Base-by-base conservation (phyloP, 768 basidiomycete species). In the Calocybe cyanea region DNA sequence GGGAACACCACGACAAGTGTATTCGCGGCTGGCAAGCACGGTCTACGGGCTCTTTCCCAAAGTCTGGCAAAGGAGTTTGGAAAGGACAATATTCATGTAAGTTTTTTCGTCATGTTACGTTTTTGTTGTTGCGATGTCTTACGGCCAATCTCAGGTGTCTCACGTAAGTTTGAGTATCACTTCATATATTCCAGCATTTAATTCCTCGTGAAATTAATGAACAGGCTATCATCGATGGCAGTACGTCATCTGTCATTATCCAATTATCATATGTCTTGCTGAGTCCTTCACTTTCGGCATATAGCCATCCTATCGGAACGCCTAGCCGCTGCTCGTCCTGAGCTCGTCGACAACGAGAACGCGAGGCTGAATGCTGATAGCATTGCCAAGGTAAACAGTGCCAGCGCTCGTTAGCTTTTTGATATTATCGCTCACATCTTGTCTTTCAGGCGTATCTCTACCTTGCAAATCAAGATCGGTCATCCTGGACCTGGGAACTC, bases 401-500 rank as follows among this genome's bases (percentile, higher is more conserved):
- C 8, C 17, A n/a, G 17, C 11, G 13, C 17, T 4, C 20, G 9
- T 11, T 47, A 18, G 2, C 36, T 13, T 4, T 17, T 21, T 28
- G n/a, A 11, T 42, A 17, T n/a, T 1, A 3, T 9, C 19, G 18
- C n/a, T 1, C 31, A 6, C 35, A 48, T 44, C 36, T 35, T 24
- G 17, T 25, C n/a, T 13, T 20, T 15, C 40, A 88, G 86, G 65
- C 81, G 1, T 87, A 87, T 55, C 63, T 85, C 25, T 77, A 76
- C 57, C 77, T 90, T 15, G 75, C 69, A 6, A 75, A 79, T 41
- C 87, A 88, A 63, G 83, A 85, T 42, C 72, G 77, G 21, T 83
- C 83, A 32, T 76, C 83, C 5, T 85, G 77, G 83, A 82, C 84
- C 7, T 90, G 85, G 85, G 87, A 89, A 58, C 70, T 90, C 21